phyloP scores from a whole-genome alignment of 129 eudicot species.

The Helianthus tuberosus region DNA sequence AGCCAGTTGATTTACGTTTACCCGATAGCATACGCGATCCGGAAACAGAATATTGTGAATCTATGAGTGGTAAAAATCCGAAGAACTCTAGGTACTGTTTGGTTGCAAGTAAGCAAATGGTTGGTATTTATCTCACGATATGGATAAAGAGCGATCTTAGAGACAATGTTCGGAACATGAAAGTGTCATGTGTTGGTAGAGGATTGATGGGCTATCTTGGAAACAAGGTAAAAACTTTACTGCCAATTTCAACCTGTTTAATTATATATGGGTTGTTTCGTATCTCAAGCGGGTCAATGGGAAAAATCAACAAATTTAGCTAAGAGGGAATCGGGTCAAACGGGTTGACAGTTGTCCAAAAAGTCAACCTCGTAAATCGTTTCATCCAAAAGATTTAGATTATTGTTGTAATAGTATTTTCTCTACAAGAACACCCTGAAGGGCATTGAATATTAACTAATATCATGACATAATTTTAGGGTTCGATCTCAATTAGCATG shows the following conservation, averaged over 20 bases:
- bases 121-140: conserved; percentile 83
- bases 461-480: conserved; percentile 43
- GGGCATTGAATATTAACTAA: conserved; percentile 16
- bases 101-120: conserved; percentile 98
- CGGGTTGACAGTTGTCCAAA: background rate
- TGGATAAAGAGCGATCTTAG: conserved; percentile 87
- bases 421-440: too few species aligned
- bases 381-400: background rate
- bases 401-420: too few species aligned
- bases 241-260: background rate
- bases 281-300: conserved; percentile 9
- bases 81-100: conserved; percentile 73
- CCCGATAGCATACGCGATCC: conserved; percentile 49
- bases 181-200: conserved; percentile 96
- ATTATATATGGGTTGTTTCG: background rate
- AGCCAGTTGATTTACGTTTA: conserved; percentile 62
- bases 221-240: conserved; percentile 64
- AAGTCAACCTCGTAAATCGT: background rate
- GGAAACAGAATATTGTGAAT: conserved; percentile 48
- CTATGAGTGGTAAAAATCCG: conserved; percentile 39
- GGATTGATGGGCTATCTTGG: conserved; percentile 99
- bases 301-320: background rate
- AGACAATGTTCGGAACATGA: conserved; percentile 69
- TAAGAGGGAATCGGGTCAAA: background rate
- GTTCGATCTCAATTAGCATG: conserved; percentile 90